Evolutionary conservation across 2,329 filamentous ascomycete genomes (phyloP).

Genomic region (Aspergillus amoenus): DNA sequence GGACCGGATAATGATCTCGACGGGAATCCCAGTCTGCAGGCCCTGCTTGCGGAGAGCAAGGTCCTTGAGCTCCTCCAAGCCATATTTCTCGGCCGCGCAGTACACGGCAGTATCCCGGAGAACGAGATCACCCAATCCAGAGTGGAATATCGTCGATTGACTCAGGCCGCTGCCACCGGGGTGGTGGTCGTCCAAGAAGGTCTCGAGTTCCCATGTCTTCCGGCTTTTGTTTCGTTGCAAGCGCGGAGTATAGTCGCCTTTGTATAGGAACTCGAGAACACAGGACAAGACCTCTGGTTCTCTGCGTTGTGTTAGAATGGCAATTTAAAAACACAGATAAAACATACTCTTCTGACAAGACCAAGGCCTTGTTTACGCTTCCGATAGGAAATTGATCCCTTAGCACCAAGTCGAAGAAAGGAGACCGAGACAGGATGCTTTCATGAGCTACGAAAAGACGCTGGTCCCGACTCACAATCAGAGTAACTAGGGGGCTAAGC

Average conservation of each 20-base stretch:
- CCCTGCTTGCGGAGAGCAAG: conserved; percentile 93
- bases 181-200: conserved; percentile 56
- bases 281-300: conserved; percentile 92
- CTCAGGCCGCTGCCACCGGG: conserved; percentile 60
- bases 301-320: conserved; percentile 42
- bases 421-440: conserved; percentile 82
- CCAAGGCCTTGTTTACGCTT: conserved; percentile 71
- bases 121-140: conserved; percentile 71
- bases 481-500: conserved; percentile 76
- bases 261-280: conserved; percentile 95
- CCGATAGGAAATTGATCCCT: conserved; percentile 71
- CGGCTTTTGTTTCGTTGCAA: conserved; percentile 82
- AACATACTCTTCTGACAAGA: conserved; percentile 64
- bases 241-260: conserved; percentile 91
- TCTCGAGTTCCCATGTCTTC: conserved; percentile 88
- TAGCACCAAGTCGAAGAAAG: conserved; percentile 75
- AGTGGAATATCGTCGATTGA: conserved; percentile 76
- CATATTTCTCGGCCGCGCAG: conserved; percentile 87
- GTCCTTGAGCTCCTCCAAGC: conserved; percentile 86
- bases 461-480: conserved; percentile 79
- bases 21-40: conserved; percentile 86
- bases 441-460: conserved; percentile 94
- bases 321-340: neutral
- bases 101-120: conserved; percentile 93
- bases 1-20: conserved; percentile 85